These are phyloP conservation scores for Acmispon strigosus DNA, from an alignment of 306 rosid species.

Conservation along the genomic window DNA sequence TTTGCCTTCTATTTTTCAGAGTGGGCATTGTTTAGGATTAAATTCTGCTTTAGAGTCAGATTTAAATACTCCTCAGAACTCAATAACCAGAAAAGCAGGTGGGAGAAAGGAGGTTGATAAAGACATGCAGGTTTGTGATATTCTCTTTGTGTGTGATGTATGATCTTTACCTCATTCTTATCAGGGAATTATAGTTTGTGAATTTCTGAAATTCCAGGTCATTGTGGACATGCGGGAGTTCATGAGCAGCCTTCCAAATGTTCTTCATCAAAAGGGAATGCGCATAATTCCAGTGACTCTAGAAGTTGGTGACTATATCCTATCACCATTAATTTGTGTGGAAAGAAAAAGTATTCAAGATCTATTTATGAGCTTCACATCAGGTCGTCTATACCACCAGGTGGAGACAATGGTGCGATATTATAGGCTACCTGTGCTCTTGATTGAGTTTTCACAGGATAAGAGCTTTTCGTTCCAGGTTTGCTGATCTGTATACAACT, in stretches of 20 bases:
- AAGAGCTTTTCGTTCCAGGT: slow-evolving; percentile 99
- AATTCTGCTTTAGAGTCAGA: slow-evolving; percentile 50
- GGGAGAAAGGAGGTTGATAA: slow-evolving; percentile 77
- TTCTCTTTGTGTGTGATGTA: background rate
- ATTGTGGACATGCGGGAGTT: slow-evolving; percentile 98
- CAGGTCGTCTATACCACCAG: slow-evolving; percentile 97
- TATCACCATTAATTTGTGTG: slow-evolving; percentile 90
- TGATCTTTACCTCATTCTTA: slow-evolving; percentile 2
- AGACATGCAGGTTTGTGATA: slow-evolving; percentile 71
- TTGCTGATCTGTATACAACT: background rate
- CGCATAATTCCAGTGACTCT: slow-evolving; percentile 81
- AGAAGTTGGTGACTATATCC: slow-evolving; percentile 97
- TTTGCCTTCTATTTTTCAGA: slow-evolving; percentile 39
- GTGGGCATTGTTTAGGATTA: slow-evolving; percentile 61
- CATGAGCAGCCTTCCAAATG: slow-evolving; percentile 99
- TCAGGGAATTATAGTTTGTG: slow-evolving; percentile 1
- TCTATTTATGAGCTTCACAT: slow-evolving; percentile 93
- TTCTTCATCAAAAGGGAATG: slow-evolving; percentile 98
- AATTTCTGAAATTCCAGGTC: slow-evolving; percentile 53
- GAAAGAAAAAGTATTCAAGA: slow-evolving; percentile 99
- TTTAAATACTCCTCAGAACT: slow-evolving; percentile 42
- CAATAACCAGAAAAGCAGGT: slow-evolving; percentile 84
- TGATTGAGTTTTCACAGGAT: slow-evolving; percentile 94
- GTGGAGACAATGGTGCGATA: slow-evolving; percentile 93
- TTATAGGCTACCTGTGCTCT: slow-evolving; percentile 87